Percentiles rank a stretch among this genome's conserved stretches.
Conservation (phyloP, 495 filamentous ascomycete genomes). For the Penicillium pancosmium region DNA sequence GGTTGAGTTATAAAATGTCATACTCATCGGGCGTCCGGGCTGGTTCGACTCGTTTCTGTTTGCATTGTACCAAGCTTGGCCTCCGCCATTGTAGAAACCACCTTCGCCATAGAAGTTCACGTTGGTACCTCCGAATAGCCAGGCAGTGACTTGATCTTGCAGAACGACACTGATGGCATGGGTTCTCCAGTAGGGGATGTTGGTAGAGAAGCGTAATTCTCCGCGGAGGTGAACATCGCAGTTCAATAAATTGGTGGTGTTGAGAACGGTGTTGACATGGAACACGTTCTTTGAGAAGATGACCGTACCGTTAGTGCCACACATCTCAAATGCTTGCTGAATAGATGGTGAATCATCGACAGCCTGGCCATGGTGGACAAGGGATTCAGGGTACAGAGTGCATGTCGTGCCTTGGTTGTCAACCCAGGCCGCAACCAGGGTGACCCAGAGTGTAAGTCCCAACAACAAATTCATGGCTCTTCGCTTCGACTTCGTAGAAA, state of each 20-base stretch:
- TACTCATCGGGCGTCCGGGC: constrained; percentile 45
- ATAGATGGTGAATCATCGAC: constrained; percentile 46
- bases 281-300: constrained; percentile 42
- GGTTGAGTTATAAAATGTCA: constrained; percentile 41
- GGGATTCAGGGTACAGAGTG: constrained; percentile 19
- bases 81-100: constrained; percentile 49
- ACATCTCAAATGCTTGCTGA: constrained; percentile 43
- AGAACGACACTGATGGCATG: constrained; percentile 43
- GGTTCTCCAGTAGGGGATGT: constrained; percentile 50
- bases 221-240: constrained; percentile 43
- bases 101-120: constrained; percentile 38
- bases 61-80: constrained; percentile 48
- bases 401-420: constrained; percentile 26
- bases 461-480: constrained; percentile 13
- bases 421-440: constrained; percentile 21
- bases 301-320: constrained; percentile 42
- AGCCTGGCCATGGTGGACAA: constrained; percentile 16
- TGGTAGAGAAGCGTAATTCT: constrained; percentile 39
- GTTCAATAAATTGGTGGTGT: constrained; percentile 45
- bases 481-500: neutral
- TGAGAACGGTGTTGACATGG: constrained; percentile 45
- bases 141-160: constrained; percentile 53
- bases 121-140: constrained; percentile 47
- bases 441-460: constrained; percentile 12
- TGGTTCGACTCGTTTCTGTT: constrained; percentile 38